Evolutionary conservation across 768 basidiomycete species (phyloP).

Genomic region (Auricularia heimuer): DNA sequence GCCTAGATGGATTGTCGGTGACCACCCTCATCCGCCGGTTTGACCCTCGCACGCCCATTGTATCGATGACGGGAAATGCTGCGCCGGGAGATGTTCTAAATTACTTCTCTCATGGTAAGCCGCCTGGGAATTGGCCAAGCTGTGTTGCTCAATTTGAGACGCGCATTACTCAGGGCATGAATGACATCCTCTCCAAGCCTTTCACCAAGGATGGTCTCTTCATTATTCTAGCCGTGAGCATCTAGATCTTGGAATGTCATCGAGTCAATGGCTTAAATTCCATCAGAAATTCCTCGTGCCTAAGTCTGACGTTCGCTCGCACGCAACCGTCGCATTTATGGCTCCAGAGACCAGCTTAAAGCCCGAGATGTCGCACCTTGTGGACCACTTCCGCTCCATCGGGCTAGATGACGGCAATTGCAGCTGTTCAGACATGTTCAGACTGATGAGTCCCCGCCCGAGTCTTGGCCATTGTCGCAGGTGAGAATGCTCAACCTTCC

Average conservation of each 20-base stretch:
- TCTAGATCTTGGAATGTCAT: background rate
- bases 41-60: constrained; percentile 91
- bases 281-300: no score
- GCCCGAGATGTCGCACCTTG: no score
- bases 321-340: no score
- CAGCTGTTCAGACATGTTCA: no score
- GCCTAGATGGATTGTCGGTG: constrained; percentile 78
- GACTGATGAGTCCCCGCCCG: no score
- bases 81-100: constrained; percentile 81
- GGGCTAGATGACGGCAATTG: no score
- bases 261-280: no score
- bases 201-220: constrained; percentile 88
- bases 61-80: constrained; percentile 95
- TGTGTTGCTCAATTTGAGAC: background rate
- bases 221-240: constrained; percentile 77
- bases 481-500: no score
- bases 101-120: constrained; percentile 65
- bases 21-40: constrained; percentile 92
- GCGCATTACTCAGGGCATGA: constrained; percentile 56
- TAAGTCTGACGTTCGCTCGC: no score
- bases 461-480: no score
- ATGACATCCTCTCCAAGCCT: constrained; percentile 92
- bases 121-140: background rate
- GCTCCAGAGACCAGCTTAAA: no score
- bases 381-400: no score